Percentiles rank a stretch among this genome's conserved stretches.
These are phyloP conservation scores for Picea glauca DNA, from an alignment of 75 land plant genomes.

Conservation along the genomic window DNA sequence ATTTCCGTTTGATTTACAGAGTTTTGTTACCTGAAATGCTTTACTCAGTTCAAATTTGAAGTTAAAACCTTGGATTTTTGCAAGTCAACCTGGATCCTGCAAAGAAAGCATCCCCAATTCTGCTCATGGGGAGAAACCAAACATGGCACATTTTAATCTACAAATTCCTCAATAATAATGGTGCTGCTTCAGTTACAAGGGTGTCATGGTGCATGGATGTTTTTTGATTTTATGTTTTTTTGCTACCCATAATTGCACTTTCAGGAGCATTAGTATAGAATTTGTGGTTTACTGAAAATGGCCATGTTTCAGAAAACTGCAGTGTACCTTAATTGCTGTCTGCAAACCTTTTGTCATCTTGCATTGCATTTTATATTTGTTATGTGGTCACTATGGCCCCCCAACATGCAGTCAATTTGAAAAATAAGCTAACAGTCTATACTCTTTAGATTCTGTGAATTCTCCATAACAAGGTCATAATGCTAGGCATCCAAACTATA, in stretches of 20 bases:
- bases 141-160: background rate
- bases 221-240: background rate
- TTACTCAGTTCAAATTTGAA: too few relatives aligned
- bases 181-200: background rate
- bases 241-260: background rate
- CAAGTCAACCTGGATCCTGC: too few relatives aligned
- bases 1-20: too few relatives aligned
- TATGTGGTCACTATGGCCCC: background rate
- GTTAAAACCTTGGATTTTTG: too few relatives aligned
- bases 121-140: background rate
- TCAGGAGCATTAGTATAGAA: background rate
- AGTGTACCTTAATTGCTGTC: background rate
- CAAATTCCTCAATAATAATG: background rate
- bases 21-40: too few relatives aligned
- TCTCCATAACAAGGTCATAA: background rate
- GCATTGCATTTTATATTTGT: background rate
- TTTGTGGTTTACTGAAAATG: background rate
- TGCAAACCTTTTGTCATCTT: background rate
- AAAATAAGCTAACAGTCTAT: background rate
- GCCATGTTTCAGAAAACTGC: background rate
- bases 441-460: background rate
- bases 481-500: too few relatives aligned
- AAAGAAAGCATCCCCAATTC: background rate
- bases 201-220: background rate
- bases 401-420: background rate